A percentile compares a stretch with the other conserved stretches of the same genome.
Conservation (phyloP, 495 filamentous ascomycete species). For the Aspergillus diversus region DNA sequence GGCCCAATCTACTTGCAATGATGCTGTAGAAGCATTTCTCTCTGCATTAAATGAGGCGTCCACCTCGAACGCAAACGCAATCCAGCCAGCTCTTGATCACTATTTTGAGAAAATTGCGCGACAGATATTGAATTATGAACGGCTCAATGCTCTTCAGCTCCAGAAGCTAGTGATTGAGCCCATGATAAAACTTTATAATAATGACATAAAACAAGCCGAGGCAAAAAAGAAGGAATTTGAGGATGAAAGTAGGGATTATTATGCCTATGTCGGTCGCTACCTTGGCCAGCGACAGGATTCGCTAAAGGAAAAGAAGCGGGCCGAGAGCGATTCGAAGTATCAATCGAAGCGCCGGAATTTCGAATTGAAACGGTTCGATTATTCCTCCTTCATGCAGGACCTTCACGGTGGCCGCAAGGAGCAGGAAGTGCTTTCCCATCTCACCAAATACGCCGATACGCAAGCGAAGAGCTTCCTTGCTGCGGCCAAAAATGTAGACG, state of each 20-base stretch:
- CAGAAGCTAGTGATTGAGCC: constrained; percentile 95
- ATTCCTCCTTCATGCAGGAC: constrained; percentile 99
- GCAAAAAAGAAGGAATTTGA: constrained; percentile 97
- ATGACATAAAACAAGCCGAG: constrained; percentile 98
- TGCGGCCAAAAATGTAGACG: constrained; percentile 84
- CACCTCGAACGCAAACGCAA: constrained; percentile 88
- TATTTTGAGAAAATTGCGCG: constrained; percentile 97
- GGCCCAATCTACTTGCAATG: constrained; percentile 82
- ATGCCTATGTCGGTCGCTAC: constrained; percentile 91
- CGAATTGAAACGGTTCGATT: constrained; percentile 96
- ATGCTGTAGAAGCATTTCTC: constrained; percentile 79
- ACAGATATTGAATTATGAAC: constrained; percentile 87
- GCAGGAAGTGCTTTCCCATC: constrained; percentile 92
- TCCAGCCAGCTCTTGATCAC: constrained; percentile 93
- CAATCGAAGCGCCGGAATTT: constrained; percentile 92
- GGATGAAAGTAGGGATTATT: constrained; percentile 97
- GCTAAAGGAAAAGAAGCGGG: constrained; percentile 93
- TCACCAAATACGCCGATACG: constrained; percentile 91
- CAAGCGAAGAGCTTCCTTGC: constrained; percentile 83
- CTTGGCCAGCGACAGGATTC: constrained; percentile 94
- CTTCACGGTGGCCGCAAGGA: constrained; percentile 96
- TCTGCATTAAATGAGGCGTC: constrained; percentile 88
- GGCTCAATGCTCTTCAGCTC: constrained; percentile 78
- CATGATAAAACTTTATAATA: constrained; percentile 84
- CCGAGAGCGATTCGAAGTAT: constrained; percentile 94